Base-by-base conservation (phyloP, 1,139 yeast genomes). In the Trichomonascaceae sp. region DNA sequence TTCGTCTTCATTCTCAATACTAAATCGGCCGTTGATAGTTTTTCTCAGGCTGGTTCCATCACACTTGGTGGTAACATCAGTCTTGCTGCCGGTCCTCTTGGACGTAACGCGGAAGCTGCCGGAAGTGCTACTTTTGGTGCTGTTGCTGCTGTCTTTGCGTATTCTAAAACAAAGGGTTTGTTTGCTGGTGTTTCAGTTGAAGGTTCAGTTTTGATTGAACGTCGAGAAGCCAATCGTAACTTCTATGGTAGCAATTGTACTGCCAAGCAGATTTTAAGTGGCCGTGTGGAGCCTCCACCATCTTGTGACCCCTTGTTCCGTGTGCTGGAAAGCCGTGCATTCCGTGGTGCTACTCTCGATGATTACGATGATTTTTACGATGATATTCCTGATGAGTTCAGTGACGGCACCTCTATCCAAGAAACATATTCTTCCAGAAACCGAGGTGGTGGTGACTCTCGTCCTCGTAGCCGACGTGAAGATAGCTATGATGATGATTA, bases 41-140 rank as follows among this genome's bases (percentile, higher is more conserved):
- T 93, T 73, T 90, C 98, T 6, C 96, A 90, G 68, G 80, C 86
- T 63, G 99, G 99, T 1, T 88, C 97, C 7, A 84, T 93, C 55
- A 93, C 99, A 1, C 77, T 93, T 50, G 99, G 99, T 64, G 96
- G 98, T 59, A 93, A 93, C 67, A 80, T 93, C 19, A 89, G 97
- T 17, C 84, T 93, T 45, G 98, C 99, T n/a, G 98, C 97, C 0
- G 99, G 99, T 44, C 99, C 99, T 0, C 74, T 93, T 61, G 99
- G 99, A 56, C 83, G 99, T 74, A 91, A 89, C 65, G 99, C 97
- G 2, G 99, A 93, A 70, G 98, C 96, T 44, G 96, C 96, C 13
- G 99, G 97, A 20, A 83, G 96, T 43, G 99, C 98, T 0, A 88
- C 97, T 2, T 73, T 89, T 56, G 85, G 85, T 64, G 79, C 86